Conservation (phyloP, 83 land plant species). For the Thuja plicata region DNA sequence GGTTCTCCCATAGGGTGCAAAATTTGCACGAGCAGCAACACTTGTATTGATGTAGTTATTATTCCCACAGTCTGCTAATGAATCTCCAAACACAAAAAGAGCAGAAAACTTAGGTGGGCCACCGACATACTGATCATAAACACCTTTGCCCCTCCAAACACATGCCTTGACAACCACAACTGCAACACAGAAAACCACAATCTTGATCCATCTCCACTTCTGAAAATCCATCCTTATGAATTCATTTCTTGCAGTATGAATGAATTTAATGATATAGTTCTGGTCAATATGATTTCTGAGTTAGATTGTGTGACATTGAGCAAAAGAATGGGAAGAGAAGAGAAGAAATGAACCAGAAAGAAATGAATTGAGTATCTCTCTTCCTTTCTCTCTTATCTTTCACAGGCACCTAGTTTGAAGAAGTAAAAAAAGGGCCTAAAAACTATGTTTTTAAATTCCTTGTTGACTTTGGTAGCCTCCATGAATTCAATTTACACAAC, state of each 20-base stretch:
- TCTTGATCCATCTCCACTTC: not conserved
- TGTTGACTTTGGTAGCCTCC: not conserved
- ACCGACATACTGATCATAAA: not conserved
- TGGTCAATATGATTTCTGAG: too few relatives aligned
- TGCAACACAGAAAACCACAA: constrained; percentile 7
- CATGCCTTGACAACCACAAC: not conserved
- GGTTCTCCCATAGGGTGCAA: constrained; percentile 6
- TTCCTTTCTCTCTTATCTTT: not conserved
- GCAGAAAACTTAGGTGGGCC: not conserved
- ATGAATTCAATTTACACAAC: not conserved
- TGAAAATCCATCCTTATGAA: not conserved
- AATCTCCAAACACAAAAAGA: constrained; percentile 15
- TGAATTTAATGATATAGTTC: too few relatives aligned
- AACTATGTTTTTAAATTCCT: not conserved
- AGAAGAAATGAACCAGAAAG: too few relatives aligned
- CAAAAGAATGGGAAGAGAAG: too few relatives aligned
- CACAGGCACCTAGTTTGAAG: not conserved
- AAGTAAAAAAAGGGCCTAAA: not conserved
- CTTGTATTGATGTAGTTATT: constrained; percentile 15
- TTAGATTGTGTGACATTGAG: too few relatives aligned
- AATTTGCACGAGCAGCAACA: constrained; percentile 5
- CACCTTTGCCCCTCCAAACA: not conserved
- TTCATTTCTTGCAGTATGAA: not conserved
- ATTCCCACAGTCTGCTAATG: constrained; percentile 14
- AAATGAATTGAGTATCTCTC: not conserved